Conservation (phyloP, 495 filamentous ascomycete genomes). For the Trichoderma reesei region DNA sequence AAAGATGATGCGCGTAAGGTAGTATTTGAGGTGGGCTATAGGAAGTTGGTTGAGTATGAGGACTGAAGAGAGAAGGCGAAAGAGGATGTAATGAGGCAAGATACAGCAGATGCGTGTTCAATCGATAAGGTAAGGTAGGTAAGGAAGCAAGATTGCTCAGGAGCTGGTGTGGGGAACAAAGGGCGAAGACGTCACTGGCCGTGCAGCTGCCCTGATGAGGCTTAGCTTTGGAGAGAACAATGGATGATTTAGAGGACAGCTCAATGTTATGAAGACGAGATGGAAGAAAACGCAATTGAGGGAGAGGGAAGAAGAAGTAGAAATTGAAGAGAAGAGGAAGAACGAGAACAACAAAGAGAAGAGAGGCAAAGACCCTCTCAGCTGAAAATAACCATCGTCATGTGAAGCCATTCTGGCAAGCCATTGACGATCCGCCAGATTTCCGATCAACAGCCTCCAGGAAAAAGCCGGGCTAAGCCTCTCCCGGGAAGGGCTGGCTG, state of each 20-base stretch:
- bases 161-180: constrained; percentile 1
- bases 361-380: background rate
- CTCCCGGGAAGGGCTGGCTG: background rate
- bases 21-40: background rate
- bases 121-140: background rate
- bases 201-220: background rate
- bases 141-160: background rate
- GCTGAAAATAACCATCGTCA: background rate
- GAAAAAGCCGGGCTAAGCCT: background rate
- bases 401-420: constrained; percentile 1
- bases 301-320: background rate
- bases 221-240: background rate
- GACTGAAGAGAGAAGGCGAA: background rate
- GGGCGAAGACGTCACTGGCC: constrained; percentile 3
- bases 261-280: background rate
- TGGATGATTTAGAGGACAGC: background rate
- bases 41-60: background rate
- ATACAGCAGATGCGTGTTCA: background rate
- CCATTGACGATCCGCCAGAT: background rate
- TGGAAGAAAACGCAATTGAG: background rate
- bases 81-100: background rate
- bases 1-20: no score
- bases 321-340: background rate
- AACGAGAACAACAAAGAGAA: background rate
- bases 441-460: background rate